Percentiles rank a stretch among this genome's conserved stretches.
phyloP scores from a whole-genome alignment of 2,329 filamentous ascomycete species.

The Fusarium compactum region DNA sequence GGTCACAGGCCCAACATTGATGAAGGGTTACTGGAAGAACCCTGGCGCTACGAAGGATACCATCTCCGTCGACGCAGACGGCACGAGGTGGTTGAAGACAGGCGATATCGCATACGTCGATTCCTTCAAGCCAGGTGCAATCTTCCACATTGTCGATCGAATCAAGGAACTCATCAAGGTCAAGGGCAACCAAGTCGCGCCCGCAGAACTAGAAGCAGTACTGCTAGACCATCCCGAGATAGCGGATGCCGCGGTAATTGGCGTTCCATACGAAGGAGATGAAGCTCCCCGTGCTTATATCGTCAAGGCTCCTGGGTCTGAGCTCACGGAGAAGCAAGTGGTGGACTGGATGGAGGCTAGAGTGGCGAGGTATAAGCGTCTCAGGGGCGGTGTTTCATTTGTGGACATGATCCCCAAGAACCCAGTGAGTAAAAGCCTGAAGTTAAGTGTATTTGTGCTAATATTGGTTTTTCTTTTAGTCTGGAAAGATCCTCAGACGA shows the following conservation, averaged over 20 bases:
- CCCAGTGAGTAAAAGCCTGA: constrained; percentile 55
- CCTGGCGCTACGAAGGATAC: constrained; percentile 74
- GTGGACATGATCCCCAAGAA: constrained; percentile 76
- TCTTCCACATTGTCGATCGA: constrained; percentile 76
- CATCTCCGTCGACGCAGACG: constrained; percentile 57
- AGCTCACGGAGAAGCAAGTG: constrained; percentile 61
- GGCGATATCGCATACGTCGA: constrained; percentile 79
- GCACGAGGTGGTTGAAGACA: constrained; percentile 76
- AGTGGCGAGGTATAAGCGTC: constrained; percentile 75
- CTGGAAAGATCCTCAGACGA: constrained; percentile 28
- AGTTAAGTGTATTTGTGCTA: neutral
- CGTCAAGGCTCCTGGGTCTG: constrained; percentile 59
- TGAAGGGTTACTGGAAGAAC: constrained; percentile 82
- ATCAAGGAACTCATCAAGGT: constrained; percentile 74
- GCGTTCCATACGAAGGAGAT: constrained; percentile 55
- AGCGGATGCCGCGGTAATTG: constrained; percentile 75
- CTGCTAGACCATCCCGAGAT: constrained; percentile 77
- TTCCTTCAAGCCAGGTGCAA: constrained; percentile 61
- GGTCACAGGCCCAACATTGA: constrained; percentile 77
- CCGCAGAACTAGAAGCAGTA: constrained; percentile 80
- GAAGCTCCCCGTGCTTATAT: constrained; percentile 73
- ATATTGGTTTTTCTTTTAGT: neutral
- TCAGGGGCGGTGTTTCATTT: constrained; percentile 71
- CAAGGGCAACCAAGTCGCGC: constrained; percentile 80
- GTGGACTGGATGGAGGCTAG: constrained; percentile 69